Percentiles rank a stretch among this genome's conserved stretches.
These are phyloP conservation scores for Leersia perrieri DNA, from an alignment of 176 grass and related monocot species.

Conservation along the genomic window DNA sequence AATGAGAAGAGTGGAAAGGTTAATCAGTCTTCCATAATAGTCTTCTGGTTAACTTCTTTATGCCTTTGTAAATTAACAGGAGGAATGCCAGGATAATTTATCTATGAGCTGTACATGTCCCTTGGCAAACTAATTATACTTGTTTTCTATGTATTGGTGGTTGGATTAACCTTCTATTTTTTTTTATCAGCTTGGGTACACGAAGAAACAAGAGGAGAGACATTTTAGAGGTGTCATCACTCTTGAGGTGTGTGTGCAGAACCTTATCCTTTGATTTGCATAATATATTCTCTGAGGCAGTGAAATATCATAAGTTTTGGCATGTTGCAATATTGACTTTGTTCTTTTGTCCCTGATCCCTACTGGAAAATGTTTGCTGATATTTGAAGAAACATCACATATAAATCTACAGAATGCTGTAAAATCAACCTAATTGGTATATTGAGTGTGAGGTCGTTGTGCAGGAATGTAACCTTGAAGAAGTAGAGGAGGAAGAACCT, in stretches of 20 bases:
- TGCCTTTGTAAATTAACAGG: neutral
- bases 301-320: neutral
- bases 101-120: no score
- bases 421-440: neutral
- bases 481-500: constrained; percentile 90
- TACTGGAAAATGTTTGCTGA: neutral
- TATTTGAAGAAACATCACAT: neutral
- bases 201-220: constrained; percentile 89
- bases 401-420: neutral
- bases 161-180: constrained; percentile 26
- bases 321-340: neutral
- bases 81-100: neutral
- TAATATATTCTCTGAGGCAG: neutral
- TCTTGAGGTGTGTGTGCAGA: constrained; percentile 65
- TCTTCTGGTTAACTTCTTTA: neutral
- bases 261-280: constrained; percentile 17
- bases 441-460: constrained; percentile 10
- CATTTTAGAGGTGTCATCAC: constrained; percentile 88
- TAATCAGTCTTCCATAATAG: constrained; percentile 11
- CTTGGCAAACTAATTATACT: constrained; percentile 21
- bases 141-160: neutral
- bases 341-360: neutral
- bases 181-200: constrained; percentile 86
- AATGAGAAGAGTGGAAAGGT: constrained; percentile 98
- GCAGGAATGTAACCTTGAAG: constrained; percentile 95